A percentile compares a stretch with the other conserved stretches of the same genome.
Evolutionary conservation across 306 rosid species (phyloP).

Genomic region (Begonia loranthoides): DNA sequence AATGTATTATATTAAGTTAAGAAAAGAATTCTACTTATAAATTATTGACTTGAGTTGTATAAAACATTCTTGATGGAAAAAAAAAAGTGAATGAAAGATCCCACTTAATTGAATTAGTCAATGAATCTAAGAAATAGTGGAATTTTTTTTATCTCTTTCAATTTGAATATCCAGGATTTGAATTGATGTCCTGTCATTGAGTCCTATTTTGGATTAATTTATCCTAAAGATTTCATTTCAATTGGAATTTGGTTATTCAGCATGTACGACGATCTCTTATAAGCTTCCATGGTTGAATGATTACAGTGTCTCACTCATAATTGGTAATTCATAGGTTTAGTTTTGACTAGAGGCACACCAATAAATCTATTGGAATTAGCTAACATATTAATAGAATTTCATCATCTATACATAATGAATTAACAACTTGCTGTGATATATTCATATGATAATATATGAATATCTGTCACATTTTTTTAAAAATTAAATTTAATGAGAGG

Average conservation of each 20-base stretch:
- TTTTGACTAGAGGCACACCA: background rate
- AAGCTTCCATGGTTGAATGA: background rate
- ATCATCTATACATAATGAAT: conserved; percentile 4
- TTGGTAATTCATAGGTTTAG: background rate
- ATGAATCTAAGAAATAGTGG: no score
- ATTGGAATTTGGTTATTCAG: background rate
- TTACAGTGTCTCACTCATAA: background rate
- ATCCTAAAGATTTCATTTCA: background rate
- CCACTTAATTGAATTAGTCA: no score
- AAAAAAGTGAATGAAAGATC: no score
- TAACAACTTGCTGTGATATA: background rate
- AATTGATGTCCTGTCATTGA: background rate
- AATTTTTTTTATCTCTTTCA: no score
- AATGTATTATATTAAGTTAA: no score
- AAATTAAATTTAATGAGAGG: no score
- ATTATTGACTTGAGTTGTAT: no score
- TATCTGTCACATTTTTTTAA: no score
- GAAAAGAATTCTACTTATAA: no score
- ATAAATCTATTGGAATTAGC: conserved; percentile 8
- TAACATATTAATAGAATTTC: conserved; percentile 11
- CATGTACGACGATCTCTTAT: background rate
- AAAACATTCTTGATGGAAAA: no score
- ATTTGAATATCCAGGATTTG: background rate
- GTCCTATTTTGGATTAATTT: background rate
- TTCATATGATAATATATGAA: conserved; percentile 2